Evolutionary conservation across 225 moss, liverwort and hornwort species (phyloP).

Genomic region (Bryum argenteum): DNA sequence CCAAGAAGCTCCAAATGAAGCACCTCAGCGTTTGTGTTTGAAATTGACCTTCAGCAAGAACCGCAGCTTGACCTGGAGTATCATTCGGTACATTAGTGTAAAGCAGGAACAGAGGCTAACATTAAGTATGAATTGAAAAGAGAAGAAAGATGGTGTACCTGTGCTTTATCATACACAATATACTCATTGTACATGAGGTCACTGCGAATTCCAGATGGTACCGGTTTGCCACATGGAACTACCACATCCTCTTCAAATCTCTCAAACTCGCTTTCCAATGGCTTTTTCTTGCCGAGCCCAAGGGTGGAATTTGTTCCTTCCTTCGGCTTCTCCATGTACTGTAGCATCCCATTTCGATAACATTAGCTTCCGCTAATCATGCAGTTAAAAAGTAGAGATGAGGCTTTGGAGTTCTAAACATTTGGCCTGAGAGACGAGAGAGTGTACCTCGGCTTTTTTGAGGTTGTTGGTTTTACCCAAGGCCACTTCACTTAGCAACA

Average conservation of each 20-base stretch:
- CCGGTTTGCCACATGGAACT: conserved; percentile 94
- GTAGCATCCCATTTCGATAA: conserved; percentile 15
- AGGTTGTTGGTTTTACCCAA: conserved; percentile 78
- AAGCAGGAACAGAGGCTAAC: not conserved
- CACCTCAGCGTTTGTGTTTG: conserved; percentile 64
- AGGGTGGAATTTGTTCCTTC: conserved; percentile 78
- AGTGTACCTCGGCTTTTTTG: conserved; percentile 68
- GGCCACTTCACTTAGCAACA: conserved; percentile 94
- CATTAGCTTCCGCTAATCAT: not conserved
- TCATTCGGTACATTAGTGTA: conserved; percentile 1
- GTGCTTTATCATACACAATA: conserved; percentile 85
- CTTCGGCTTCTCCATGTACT: conserved; percentile 90
- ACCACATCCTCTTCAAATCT: conserved; percentile 70
- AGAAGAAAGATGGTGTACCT: conserved; percentile 50
- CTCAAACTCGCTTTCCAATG: conserved; percentile 68
- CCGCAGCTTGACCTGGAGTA: conserved; percentile 75
- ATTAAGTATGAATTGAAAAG: not conserved
- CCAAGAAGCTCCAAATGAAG: not conserved
- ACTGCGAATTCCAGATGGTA: conserved; percentile 59
- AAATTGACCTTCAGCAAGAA: conserved; percentile 92
- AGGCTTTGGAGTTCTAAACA: not conserved
- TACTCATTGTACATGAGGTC: conserved; percentile 94
- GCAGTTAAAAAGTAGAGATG: not conserved
- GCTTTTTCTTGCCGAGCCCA: conserved; percentile 80
- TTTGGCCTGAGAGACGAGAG: not conserved